Percentiles rank a stretch among this genome's conserved stretches.
Conservation (phyloP, 441 rosid species). For the Pelargonium cotyledonis region DNA sequence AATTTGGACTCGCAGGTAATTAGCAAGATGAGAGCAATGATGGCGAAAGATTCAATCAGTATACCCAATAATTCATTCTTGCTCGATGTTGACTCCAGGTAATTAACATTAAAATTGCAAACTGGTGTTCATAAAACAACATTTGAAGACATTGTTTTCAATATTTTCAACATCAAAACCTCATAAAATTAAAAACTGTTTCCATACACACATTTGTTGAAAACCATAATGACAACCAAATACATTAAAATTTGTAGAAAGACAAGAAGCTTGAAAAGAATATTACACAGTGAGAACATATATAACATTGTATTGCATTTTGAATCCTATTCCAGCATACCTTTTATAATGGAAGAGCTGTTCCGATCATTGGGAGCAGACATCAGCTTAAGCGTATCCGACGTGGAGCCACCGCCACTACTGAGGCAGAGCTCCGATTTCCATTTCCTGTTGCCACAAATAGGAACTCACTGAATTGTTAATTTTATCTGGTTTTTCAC, state of each 20-base stretch:
- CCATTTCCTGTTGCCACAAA: constrained; percentile 39
- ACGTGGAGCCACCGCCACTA: constrained; percentile 47
- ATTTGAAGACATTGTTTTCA: too few species aligned
- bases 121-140: too few species aligned
- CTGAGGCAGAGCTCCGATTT: constrained; percentile 56
- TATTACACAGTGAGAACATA: not conserved
- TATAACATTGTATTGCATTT: not conserved
- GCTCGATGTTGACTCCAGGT: constrained; percentile 67
- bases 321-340: constrained; percentile 26
- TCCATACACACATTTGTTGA: too few species aligned
- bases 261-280: not conserved
- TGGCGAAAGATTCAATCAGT: constrained; percentile 49
- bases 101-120: not conserved
- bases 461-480: constrained; percentile 12
- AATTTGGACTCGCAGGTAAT: constrained; percentile 34
- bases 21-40: constrained; percentile 39
- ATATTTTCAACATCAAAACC: too few species aligned
- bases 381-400: constrained; percentile 26
- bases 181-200: too few species aligned
- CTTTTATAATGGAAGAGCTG: constrained; percentile 57
- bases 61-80: constrained; percentile 50
- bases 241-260: not conserved
- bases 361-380: constrained; percentile 31
- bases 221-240: too few species aligned
- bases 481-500: not conserved